Conservation (phyloP, 352 stramenopile genomes). For the Phytophthora pisi region DNA sequence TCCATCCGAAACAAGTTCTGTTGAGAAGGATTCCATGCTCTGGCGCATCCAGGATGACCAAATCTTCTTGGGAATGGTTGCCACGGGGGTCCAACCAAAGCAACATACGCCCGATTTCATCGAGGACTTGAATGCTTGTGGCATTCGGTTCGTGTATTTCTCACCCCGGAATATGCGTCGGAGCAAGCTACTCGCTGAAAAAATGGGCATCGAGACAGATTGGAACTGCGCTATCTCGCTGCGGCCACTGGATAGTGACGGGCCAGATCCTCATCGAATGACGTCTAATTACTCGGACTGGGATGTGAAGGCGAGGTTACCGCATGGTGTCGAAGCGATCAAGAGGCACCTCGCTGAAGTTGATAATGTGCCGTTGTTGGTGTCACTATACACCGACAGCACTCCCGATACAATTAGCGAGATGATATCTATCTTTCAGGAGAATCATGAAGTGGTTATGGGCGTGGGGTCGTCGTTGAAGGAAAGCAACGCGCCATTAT, state of each 20-base stretch:
- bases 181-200: conserved; percentile 96
- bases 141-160: conserved; percentile 99
- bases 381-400: conserved; percentile 98
- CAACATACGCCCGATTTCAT: conserved; percentile 96
- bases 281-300: conserved; percentile 98
- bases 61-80: conserved; percentile 98
- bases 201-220: conserved; percentile 99
- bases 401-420: conserved; percentile 95
- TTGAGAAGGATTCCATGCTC: conserved; percentile 64
- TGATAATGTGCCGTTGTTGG: conserved; percentile 98
- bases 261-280: conserved; percentile 95
- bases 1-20: conserved; percentile 55
- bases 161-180: conserved; percentile 98
- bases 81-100: conserved; percentile 94
- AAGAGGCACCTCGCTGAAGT: conserved; percentile 96
- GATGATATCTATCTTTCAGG: conserved; percentile 91
- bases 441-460: conserved; percentile 85
- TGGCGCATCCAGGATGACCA: conserved; percentile 94
- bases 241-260: conserved; percentile 90
- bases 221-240: conserved; percentile 99
- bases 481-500: conserved; percentile 79
- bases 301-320: conserved; percentile 95
- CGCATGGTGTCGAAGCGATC: conserved; percentile 96
- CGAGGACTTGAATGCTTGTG: conserved; percentile 93
- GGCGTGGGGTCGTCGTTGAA: conserved; percentile 80